phyloP scores from a whole-genome alignment of 108 stramenopile species.

The Nitzschia putrida region DNA sequence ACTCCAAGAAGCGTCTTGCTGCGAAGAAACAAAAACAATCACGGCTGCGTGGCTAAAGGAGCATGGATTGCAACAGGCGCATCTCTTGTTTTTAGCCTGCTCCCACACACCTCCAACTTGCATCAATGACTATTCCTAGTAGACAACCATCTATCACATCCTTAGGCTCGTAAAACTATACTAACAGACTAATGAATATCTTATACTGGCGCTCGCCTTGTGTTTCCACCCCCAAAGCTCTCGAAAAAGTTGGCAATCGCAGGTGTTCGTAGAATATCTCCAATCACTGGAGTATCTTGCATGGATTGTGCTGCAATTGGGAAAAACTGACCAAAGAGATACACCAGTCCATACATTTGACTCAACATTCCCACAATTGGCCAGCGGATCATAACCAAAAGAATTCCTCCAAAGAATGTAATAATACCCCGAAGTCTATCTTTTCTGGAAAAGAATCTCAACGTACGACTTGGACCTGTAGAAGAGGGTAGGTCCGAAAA shows the following conservation, averaged over 20 bases:
- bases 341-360: conserved; percentile 85
- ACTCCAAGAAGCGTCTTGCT: conserved; percentile 85
- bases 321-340: conserved; percentile 92
- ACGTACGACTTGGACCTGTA: conserved; percentile 58
- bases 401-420: conserved; percentile 85
- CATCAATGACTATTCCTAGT: neutral
- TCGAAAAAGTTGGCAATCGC: conserved; percentile 76
- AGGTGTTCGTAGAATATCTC: conserved; percentile 65
- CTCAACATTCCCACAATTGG: conserved; percentile 83
- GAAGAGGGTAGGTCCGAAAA: too few relatives aligned
- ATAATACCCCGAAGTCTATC: conserved; percentile 87
- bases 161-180: too few relatives aligned
- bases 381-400: conserved; percentile 81
- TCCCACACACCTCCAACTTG: neutral
- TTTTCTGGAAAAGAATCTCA: conserved; percentile 82
- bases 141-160: neutral
- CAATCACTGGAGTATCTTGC: conserved; percentile 82
- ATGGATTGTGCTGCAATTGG: conserved; percentile 85
- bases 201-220: conserved; percentile 58
- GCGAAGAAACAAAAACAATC: conserved; percentile 85
- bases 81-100: neutral
- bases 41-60: conserved; percentile 63
- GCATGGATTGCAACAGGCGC: neutral
- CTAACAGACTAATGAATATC: too few relatives aligned
- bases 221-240: conserved; percentile 60